phyloP scores from a whole-genome alignment of 352 stramenopile genomes.

The Lagenidium giganteum region DNA sequence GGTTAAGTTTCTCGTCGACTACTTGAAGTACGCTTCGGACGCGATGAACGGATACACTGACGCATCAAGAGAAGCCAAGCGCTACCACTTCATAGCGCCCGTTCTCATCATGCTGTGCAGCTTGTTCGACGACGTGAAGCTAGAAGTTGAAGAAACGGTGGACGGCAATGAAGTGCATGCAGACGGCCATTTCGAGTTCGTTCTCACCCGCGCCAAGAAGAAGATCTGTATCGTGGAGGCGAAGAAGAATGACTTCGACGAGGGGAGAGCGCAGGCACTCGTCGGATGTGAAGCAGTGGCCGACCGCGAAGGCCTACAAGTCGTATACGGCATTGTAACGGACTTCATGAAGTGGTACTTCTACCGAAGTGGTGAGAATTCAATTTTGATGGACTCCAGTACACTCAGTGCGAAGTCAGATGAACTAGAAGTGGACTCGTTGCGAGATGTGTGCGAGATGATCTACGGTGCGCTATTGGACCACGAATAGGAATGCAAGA shows the following conservation, averaged over 20 bases:
- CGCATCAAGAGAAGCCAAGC: slow-evolving; percentile 15
- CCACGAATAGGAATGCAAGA: slow-evolving; percentile 19
- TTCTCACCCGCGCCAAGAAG: slow-evolving; percentile 29
- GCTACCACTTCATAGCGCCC: slow-evolving; percentile 8
- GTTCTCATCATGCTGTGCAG: slow-evolving; percentile 18
- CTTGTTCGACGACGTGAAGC: slow-evolving; percentile 17
- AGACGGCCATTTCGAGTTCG: slow-evolving; percentile 38
- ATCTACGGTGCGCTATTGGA: slow-evolving; percentile 22
- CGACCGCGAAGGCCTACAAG: slow-evolving; percentile 26
- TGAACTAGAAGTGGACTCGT: slow-evolving; percentile 13
- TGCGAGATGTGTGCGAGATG: slow-evolving; percentile 28
- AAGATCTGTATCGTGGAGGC: slow-evolving; percentile 46
- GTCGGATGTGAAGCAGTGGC: slow-evolving; percentile 38
- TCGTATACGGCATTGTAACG: slow-evolving; percentile 44
- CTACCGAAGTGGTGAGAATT: slow-evolving; percentile 27
- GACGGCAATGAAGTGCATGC: slow-evolving; percentile 31
- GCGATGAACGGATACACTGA: slow-evolving; percentile 17
- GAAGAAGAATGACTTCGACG: slow-evolving; percentile 40
- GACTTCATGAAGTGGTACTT: slow-evolving; percentile 37
- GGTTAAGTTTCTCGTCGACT: slow-evolving; percentile 16
- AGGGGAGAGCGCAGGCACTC: slow-evolving; percentile 35
- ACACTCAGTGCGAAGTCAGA: slow-evolving; percentile 12
- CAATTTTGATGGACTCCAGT: slow-evolving; percentile 18
- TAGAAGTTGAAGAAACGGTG: slow-evolving; percentile 19
- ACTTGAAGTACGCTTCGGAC: slow-evolving; percentile 16